Base-by-base conservation (phyloP, 2,329 filamentous ascomycete genomes). In the Arthrobotrys entomopaga region DNA sequence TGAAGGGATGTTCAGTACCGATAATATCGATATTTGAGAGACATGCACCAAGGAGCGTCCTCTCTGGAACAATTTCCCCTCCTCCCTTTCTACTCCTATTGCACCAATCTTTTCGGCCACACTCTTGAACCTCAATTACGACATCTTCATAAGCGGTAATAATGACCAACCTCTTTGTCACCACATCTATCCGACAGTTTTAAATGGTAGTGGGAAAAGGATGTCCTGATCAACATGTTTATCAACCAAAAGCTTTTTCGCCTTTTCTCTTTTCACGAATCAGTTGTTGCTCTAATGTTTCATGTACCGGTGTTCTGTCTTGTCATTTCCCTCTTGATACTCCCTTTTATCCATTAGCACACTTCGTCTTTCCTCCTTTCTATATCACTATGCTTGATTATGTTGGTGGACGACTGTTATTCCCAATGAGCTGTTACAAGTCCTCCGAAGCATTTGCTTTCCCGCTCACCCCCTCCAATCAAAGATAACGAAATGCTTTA, bases 21-120 rank as follows among this genome's bases (percentile, higher is more conserved):
- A 85, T 56, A 85, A 88, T 69, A 90, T 90, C 81, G 87, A 90
- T 80, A 84, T 87, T 81, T 89, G 84, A 85, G 77, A 76, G 19
- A 34, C 19, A 43, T 63, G 38, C 46, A 22, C 2, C 26, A 19
- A 63, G 15, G 54, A 42, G 49, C 34, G 43, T 52, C 20, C 6
- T 38, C 60, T 64, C 53, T 29, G 16, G 57, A 63, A 60, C 43
- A 52, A 46, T 34, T 24, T 38, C n/a, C n/a, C 56, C 29, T n/a
- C 42, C 26, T 34, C 48, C 38, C 20, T 53, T 60, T 57, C 65
- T 49, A 7, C 24, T 48, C 65, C 22, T 29, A 22, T 34, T 10
- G 22, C 43, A 49, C 2, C 22, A 20, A 59, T 43, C 48, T 38
- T 19, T 38, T 40, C 29, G n/a, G 29, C 26, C 15, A 29, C 57